A percentile compares a stretch with the other conserved stretches of the same genome.
phyloP scores from a whole-genome alignment of 495 filamentous ascomycete genomes.

The Geoglossum glabrum region DNA sequence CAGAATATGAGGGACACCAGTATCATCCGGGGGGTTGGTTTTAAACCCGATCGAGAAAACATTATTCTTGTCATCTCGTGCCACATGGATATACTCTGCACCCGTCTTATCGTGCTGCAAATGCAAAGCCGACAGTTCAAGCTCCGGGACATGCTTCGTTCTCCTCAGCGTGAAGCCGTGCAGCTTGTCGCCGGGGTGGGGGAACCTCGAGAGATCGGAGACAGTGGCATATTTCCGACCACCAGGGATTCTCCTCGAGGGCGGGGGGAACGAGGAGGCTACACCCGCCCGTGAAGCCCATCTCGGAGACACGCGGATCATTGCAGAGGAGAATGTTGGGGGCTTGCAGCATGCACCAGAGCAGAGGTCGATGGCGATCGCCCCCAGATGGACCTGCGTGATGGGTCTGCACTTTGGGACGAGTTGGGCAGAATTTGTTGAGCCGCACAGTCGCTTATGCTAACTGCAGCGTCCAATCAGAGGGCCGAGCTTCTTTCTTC shows the following conservation, averaged over 20 bases:
- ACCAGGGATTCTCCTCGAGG: neutral
- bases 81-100: constrained; percentile 88
- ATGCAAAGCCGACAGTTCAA: constrained; percentile 78
- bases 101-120: constrained; percentile 83
- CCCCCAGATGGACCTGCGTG: too few species aligned
- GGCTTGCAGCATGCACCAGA: neutral
- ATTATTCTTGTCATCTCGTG: constrained; percentile 90
- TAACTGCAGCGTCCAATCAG: neutral
- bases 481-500: neutral
- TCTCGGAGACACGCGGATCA: neutral
- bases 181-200: constrained; percentile 60
- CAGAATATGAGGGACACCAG: constrained; percentile 89
- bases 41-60: constrained; percentile 98
- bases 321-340: neutral
- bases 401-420: neutral
- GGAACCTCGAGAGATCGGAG: constrained; percentile 49
- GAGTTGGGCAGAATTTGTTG: neutral
- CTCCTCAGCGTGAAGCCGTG: constrained; percentile 84
- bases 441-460: neutral
- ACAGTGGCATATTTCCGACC: constrained; percentile 40
- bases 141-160: constrained; percentile 77
- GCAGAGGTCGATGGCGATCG: neutral
- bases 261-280: neutral
- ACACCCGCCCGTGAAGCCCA: neutral
- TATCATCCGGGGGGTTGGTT: constrained; percentile 92